phyloP scores from a whole-genome alignment of 1,139 yeast species.

The Kluyveromyces sp. region DNA sequence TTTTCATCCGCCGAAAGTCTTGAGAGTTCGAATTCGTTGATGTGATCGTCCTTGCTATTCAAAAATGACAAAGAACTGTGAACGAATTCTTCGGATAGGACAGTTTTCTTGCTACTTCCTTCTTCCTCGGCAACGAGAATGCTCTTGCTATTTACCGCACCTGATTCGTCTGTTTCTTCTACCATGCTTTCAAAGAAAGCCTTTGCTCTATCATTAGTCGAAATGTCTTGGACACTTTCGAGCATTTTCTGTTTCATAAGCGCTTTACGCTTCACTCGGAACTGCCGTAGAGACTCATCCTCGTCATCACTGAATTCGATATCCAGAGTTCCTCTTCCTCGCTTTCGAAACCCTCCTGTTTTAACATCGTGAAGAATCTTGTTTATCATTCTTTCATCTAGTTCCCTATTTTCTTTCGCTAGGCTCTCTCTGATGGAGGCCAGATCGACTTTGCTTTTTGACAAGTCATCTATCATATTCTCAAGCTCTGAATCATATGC shows the following conservation, averaged over 20 bases:
- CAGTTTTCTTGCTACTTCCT: conserved; percentile 25
- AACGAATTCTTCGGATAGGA: conserved; percentile 50
- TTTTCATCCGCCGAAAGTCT: conserved; percentile 24
- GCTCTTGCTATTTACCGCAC: conserved; percentile 14
- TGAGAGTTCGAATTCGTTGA: conserved; percentile 34
- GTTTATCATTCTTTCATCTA: conserved; percentile 66
- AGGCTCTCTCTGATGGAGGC: conserved; percentile 54
- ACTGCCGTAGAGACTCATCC: conserved; percentile 47
- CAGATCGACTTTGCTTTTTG: conserved; percentile 52
- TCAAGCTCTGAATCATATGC: conserved; percentile 73
- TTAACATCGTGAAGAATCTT: conserved; percentile 74
- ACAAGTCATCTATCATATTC: conserved; percentile 69
- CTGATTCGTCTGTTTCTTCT: conserved; percentile 34
- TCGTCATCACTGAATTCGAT: conserved; percentile 61
- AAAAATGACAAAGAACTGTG: conserved; percentile 60
- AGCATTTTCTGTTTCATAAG: conserved; percentile 51
- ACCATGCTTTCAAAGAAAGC: conserved; percentile 73
- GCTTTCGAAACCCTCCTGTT: conserved; percentile 70
- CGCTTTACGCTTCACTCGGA: conserved; percentile 42
- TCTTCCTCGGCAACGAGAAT: conserved; percentile 16
- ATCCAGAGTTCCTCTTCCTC: conserved; percentile 51
- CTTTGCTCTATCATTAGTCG: conserved; percentile 51
- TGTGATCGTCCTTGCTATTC: conserved; percentile 34
- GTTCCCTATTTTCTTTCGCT: conserved; percentile 60
- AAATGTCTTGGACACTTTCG: conserved; percentile 47